phyloP scores from a whole-genome alignment of 306 rosid genomes.

The Hippophae tibetana region DNA sequence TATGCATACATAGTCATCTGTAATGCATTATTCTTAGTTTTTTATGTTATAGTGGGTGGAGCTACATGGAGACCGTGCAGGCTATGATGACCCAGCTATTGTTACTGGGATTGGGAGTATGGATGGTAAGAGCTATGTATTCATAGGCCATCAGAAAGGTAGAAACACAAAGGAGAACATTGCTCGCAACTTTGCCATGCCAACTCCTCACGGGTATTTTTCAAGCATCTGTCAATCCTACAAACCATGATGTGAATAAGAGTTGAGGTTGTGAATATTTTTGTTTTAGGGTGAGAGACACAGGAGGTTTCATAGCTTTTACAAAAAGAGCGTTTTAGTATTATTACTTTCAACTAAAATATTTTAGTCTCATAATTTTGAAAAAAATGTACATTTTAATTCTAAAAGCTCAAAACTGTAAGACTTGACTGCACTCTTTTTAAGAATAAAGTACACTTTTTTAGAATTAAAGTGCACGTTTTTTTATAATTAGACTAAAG shows the following conservation, averaged over 20 bases:
- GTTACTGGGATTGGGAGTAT: conserved; percentile 84
- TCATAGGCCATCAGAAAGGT: conserved; percentile 97
- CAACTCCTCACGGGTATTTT: conserved; percentile 96
- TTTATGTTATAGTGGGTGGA: conserved; percentile 61
- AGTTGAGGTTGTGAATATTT: no score
- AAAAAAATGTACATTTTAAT: conserved; percentile 9
- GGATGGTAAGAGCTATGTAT: conserved; percentile 75
- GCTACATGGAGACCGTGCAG: conserved; percentile 92
- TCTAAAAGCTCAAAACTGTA: not conserved
- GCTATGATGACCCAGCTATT: conserved; percentile 97
- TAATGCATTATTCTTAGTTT: not conserved
- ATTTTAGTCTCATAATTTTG: not conserved
- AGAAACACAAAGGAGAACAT: conserved; percentile 92
- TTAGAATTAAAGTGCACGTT: no score
- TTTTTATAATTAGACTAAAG: no score
- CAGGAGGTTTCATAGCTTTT: no score
- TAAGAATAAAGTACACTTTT: no score
- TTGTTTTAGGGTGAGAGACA: no score
- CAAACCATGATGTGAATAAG: no score
- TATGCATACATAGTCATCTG: conserved; percentile 12
- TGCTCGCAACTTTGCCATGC: conserved; percentile 93
- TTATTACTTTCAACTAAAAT: not conserved
- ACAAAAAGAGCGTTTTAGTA: not conserved
- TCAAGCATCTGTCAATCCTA: no score
- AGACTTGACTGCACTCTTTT: no score